Base-by-base conservation (phyloP, 2,329 filamentous ascomycete species). In the Penicillium sp. region DNA sequence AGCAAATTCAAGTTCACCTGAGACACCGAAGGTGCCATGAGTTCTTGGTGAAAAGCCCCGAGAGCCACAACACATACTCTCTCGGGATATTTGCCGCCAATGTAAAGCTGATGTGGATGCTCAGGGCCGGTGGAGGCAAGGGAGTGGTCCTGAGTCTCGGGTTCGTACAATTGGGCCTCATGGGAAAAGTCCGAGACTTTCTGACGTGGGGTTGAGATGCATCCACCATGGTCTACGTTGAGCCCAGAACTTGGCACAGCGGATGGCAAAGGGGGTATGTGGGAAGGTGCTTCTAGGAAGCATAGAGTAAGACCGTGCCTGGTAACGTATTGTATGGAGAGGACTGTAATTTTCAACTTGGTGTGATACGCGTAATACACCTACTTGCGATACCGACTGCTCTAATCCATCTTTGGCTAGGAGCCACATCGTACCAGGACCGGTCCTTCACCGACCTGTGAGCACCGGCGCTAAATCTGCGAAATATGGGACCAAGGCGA, bases 1-100 rank as follows among this genome's bases (percentile, higher is more conserved):
- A 46, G 26, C 38, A 21, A 31, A 42, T 15, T 26, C 16, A 12
- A 21, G 18, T 21, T 42, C 7, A 26, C 13, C 15, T 41, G 47
- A 57, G 57, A 58, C 45, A 57, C 45, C 18, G 15, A 36, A 49
- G 31, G 38, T 34, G 36, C 54, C 47, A 47, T 49, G 13, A 21
- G 26, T 16, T 44, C 47, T 42, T 18, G 47, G 48, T 16, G 45
- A 54, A 50, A 57, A 38, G 18, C 29, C 36, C 58, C 46, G 56
- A 57, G 45, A 29, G 50, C 7, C 28, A 10, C 2, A 9, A 9
- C 8, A 9, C 28, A 9, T 29, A 29, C 31, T 36, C 9, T 4
- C 26, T 45, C 48, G 42, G 21, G 12, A 3, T 36, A 43, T 47
- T 28, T 16, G 29, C 42, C 12, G 15, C 4, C 23, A 10, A 31